Conservation (phyloP, 352 stramenopile species). For the Aphanomyces euteiches region DNA sequence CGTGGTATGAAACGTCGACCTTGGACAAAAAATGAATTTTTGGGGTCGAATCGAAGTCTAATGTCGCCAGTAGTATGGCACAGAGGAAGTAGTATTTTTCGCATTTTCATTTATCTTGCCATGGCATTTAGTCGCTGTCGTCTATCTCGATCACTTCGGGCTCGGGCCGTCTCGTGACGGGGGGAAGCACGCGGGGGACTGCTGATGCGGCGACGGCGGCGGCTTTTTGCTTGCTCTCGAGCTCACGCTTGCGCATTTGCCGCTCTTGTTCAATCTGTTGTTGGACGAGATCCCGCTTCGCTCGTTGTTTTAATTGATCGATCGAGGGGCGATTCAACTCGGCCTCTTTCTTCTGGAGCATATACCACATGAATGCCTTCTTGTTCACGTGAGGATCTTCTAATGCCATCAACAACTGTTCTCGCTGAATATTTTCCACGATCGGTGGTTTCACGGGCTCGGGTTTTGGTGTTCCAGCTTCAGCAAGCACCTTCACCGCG, state of each 20-base stretch:
- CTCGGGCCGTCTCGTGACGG: neutral
- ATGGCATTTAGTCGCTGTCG: slow-evolving; percentile 12
- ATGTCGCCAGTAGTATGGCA: too few species aligned
- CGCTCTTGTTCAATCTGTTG: slow-evolving; percentile 20
- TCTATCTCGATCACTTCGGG: slow-evolving; percentile 29
- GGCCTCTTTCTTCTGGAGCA: slow-evolving; percentile 26
- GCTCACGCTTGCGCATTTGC: slow-evolving; percentile 7
- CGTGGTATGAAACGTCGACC: too few species aligned
- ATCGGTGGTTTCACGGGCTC: neutral
- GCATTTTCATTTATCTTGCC: too few species aligned
- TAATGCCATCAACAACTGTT: neutral
- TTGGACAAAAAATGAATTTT: too few species aligned
- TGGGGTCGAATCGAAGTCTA: too few species aligned
- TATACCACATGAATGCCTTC: slow-evolving; percentile 19
- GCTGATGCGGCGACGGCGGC: too few species aligned
- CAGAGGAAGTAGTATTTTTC: too few species aligned
- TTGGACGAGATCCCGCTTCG: neutral
- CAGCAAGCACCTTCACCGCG: neutral
- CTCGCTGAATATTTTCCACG: neutral
- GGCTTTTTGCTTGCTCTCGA: neutral
- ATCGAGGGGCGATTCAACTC: neutral
- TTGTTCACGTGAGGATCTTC: slow-evolving; percentile 21
- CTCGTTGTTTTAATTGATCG: neutral
- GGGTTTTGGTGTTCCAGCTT: neutral
- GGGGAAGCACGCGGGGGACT: too few species aligned